Base-by-base conservation (phyloP, 768 basidiomycete species). In the Hygrocybe punicea region DNA sequence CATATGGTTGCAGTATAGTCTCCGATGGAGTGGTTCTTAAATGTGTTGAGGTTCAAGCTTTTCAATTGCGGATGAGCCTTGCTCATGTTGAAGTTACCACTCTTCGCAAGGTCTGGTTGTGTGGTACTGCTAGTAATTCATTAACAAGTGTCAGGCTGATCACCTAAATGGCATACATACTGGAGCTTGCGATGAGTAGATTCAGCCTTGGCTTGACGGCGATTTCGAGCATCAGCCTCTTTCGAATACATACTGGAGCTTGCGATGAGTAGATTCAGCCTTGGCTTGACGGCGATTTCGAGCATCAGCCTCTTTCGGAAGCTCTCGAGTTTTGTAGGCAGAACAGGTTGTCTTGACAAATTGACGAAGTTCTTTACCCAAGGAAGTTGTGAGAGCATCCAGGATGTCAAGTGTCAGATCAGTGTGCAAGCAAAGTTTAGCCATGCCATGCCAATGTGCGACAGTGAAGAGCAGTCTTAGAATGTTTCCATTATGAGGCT, bases 101-200 rank as follows among this genome's bases (percentile, higher is more conserved):
- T 7, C 29, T 11, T n/a, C 7, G 37, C 51, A 9, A 24, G 14
- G n/a, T 42, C 24, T 36, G 19, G 17, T 16, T 17, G 10, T 53
- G 25, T 2, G 6, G 34, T 17, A 23, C 37, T 24, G 2, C 39
- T 39, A 29, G 39, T 23, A n/a, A 40, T 40, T 13, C 33, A 36
- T 14, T 35, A 25, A 21, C 25, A 57, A 4, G 58, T 24, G 40
- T 48, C 33, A 29, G 36, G 9, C n/a, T 14, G 46, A 17, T 24
- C 17, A 23, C 34, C 13, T 13, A 10, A n/a, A 34, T 55, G n/a
- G 40, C 4, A 29, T 14, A n/a, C 39, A n/a, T n/a, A 9, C 6
- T 21, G 7, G 42, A 29, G 19, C 35, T 70, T 65, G 35, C 58
- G 40, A 6, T 65, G 60, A 1, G 23, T 57, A 24, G 9, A 45